Evolutionary conservation across 2,329 filamentous ascomycete species (phyloP), one percentile per base, ranked within the genome.

Genomic region (Xylaria sp.): DNA sequence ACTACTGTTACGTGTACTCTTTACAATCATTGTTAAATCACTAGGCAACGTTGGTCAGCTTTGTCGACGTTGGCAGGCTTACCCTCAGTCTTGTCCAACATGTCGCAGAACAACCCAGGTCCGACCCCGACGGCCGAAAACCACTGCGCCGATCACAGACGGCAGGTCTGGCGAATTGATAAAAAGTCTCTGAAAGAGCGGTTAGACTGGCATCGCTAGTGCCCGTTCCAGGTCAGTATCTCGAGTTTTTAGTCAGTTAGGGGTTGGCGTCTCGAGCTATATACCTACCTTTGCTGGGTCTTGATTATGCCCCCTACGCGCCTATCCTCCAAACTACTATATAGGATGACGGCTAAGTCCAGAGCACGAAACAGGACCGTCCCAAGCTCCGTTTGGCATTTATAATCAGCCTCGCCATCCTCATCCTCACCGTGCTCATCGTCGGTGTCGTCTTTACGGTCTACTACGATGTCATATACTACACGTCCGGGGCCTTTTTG

Each of bases 401-500:
- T 17, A 49, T 61, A 1, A 48, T 58, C 38, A 53, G 54, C 20
- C 50, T 64, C 18, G 62, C 52, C 19, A 40, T 62, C 16, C 19
- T 62, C 40, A 57, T 64, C n/a, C 18, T 60, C 44, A 56, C 54
- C 9, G 52, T 64, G 21, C 47, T 64, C 39, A 48, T 65, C 50
- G 44, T 53, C 18, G 64, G 59, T 52, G 56, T 65, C 50, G 61
- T 64, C 8, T 59, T 60, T 46, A 58, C 62, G 22, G 59, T 58
- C 8, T 56, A 61, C 41, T 66, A 66, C 58, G 56, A 62, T 39
- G 43, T 52, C 39, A 17, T 53, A 40, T 62, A 59, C 49, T 63
- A 61, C 24, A 57, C 56, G 6, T 50, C 46, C 41, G 57, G 55
- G 39, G 54, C 44, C 26, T 50, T 54, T 29, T 44, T 56, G 20